A percentile compares a stretch with the other conserved stretches of the same genome.
Evolutionary conservation across 2,329 filamentous ascomycete species (phyloP).

Genomic region (Amauroascus niger): DNA sequence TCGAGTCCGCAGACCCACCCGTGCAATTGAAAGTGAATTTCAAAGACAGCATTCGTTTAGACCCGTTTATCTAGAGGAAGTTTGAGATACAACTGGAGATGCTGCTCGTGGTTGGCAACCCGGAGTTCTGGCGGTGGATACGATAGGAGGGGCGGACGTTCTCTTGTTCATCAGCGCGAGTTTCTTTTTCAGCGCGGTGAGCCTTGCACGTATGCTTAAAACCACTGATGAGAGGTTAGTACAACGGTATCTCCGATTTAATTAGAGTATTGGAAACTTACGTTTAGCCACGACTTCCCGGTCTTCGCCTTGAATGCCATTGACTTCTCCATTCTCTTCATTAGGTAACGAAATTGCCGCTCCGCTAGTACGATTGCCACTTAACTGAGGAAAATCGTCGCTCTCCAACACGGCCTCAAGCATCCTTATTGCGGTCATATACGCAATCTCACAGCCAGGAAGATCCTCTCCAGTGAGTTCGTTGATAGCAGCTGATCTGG

Average conservation of each 20-base stretch:
- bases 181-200: constrained; percentile 42
- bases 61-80: neutral
- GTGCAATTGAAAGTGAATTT: neutral
- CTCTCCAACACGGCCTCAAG: constrained; percentile 86
- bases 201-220: constrained; percentile 41
- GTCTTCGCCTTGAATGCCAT: constrained; percentile 40
- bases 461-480: constrained; percentile 90
- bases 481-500: constrained; percentile 82
- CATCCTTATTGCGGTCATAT: constrained; percentile 87
- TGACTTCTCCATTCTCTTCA: constrained; percentile 31
- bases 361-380: constrained; percentile 21
- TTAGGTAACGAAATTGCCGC: constrained; percentile 18
- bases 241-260: neutral
- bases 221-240: constrained; percentile 34
- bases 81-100: constrained; percentile 25
- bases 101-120: constrained; percentile 19
- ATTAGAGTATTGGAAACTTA: constrained; percentile 28
- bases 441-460: constrained; percentile 78
- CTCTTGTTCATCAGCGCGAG: constrained; percentile 41
- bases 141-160: constrained; percentile 29
- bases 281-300: constrained; percentile 42
- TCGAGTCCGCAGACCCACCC: neutral
- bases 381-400: constrained; percentile 48
- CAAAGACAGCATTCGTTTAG: neutral
- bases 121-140: neutral